These are phyloP conservation scores for Gossypium schwendimanii DNA, from an alignment of 441 rosid species.

Conservation along the genomic window DNA sequence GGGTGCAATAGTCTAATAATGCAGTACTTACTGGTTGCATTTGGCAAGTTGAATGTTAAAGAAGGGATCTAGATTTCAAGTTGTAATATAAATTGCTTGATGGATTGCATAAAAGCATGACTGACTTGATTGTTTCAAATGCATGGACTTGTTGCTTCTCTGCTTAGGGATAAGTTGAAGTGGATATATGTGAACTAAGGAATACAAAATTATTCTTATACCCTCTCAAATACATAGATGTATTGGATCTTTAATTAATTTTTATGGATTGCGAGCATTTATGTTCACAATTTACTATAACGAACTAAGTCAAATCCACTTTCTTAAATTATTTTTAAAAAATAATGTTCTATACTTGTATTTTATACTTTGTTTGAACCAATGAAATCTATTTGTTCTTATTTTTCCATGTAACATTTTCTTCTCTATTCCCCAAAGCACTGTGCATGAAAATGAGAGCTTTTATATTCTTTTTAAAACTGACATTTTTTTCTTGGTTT, in stretches of 20 bases:
- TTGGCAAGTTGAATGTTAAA: not conserved
- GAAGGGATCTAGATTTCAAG: not conserved
- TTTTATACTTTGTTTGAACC: not conserved
- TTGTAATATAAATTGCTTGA: not conserved
- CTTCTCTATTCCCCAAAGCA: not conserved
- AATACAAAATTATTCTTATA: not conserved
- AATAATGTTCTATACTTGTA: too few species aligned
- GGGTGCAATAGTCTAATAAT: not conserved
- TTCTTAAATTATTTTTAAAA: too few species aligned
- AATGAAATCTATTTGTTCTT: not conserved
- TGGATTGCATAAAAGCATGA: not conserved
- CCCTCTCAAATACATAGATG: not conserved
- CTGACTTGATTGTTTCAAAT: not conserved
- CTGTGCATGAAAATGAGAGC: not conserved
- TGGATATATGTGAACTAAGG: not conserved
- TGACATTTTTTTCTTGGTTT: not conserved
- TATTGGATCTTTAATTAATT: not conserved
- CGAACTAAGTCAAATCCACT: not conserved
- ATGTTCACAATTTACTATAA: not conserved
- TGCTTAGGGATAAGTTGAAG: not conserved
- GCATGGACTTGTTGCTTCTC: not conserved
- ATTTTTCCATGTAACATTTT: not conserved
- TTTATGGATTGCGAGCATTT: not conserved
- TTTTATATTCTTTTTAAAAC: not conserved
- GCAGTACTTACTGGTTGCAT: not conserved